Evolutionary conservation across 1,139 yeast species (phyloP).

Genomic region (Taphrina flavorubra): DNA sequence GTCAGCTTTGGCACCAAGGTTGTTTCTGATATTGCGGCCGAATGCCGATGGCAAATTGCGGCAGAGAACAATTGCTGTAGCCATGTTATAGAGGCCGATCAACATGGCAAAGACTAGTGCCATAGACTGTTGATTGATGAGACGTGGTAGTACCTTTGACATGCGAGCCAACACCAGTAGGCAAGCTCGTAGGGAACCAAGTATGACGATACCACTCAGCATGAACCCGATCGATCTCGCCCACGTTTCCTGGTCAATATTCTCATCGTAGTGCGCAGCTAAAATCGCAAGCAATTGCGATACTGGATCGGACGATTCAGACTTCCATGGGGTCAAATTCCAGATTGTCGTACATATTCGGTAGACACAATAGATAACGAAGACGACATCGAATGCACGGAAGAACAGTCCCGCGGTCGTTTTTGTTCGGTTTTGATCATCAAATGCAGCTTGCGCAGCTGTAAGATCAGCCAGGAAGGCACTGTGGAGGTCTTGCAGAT

Average conservation of each 20-base stretch:
- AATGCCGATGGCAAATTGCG: constrained; percentile 70
- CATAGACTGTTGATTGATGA: constrained; percentile 44
- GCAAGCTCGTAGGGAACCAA: constrained; percentile 61
- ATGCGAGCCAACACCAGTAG: constrained; percentile 49
- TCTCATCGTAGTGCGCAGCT: constrained; percentile 59
- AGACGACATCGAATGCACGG: constrained; percentile 50
- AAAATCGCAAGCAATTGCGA: constrained; percentile 46
- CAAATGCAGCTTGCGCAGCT: constrained; percentile 47
- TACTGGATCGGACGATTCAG: constrained; percentile 45
- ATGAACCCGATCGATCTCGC: constrained; percentile 69
- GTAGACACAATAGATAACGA: constrained; percentile 70
- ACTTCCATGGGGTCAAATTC: constrained; percentile 49
- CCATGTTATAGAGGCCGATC: constrained; percentile 76
- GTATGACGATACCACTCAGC: constrained; percentile 68
- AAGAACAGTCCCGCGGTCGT: constrained; percentile 52
- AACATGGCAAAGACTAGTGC: constrained; percentile 69
- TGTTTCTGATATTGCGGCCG: constrained; percentile 62
- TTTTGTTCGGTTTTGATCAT: constrained; percentile 48
- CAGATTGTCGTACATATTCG: constrained; percentile 59
- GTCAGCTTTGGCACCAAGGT: constrained; percentile 58
- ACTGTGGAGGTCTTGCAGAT: constrained; percentile 49
- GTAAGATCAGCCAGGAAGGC: constrained; percentile 51
- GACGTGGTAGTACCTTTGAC: constrained; percentile 50
- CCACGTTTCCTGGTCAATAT: constrained; percentile 60
- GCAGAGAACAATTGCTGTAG: constrained; percentile 78